Conservation (phyloP, 176 grass and related monocot species). For the Coix lacrymajobi region DNA sequence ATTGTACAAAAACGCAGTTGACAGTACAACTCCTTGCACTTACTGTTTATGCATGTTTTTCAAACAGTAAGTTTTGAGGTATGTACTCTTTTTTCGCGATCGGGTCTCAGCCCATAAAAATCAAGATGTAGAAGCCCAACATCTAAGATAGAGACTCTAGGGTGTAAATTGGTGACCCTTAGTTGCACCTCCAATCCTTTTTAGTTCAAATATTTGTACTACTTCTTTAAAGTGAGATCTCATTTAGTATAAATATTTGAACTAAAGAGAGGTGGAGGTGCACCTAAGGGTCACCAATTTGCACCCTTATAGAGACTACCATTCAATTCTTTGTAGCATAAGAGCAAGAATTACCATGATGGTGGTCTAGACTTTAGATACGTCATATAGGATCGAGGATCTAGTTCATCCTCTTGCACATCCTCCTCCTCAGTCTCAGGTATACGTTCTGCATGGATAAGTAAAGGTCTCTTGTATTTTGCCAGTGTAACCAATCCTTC, state of each 20-base stretch:
- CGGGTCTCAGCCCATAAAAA: neutral
- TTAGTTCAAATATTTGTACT: no score
- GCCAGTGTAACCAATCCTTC: constrained; percentile 81
- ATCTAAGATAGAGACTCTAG: neutral
- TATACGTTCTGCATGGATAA: constrained; percentile 85
- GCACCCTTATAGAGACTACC: neutral
- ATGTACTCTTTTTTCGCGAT: no score
- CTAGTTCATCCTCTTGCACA: constrained; percentile 22
- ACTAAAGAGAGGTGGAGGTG: no score
- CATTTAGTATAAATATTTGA: no score
- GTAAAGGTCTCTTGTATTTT: constrained; percentile 86
- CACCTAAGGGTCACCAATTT: no score
- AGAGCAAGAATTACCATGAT: constrained; percentile 58
- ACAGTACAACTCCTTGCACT: neutral
- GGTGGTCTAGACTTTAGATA: constrained; percentile 81
- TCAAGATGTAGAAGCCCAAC: neutral
- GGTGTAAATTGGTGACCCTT: no score
- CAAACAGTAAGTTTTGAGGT: neutral
- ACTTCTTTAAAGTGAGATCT: no score
- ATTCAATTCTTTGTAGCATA: neutral
- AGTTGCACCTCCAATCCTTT: no score
- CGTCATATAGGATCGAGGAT: constrained; percentile 68
- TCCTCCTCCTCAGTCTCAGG: constrained; percentile 41
- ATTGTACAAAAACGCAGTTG: neutral
- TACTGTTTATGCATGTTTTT: neutral